A percentile compares a stretch with the other conserved stretches of the same genome.
These are phyloP conservation scores for Suillus discolor DNA, from an alignment of 768 basidiomycete genomes.

Conservation along the genomic window DNA sequence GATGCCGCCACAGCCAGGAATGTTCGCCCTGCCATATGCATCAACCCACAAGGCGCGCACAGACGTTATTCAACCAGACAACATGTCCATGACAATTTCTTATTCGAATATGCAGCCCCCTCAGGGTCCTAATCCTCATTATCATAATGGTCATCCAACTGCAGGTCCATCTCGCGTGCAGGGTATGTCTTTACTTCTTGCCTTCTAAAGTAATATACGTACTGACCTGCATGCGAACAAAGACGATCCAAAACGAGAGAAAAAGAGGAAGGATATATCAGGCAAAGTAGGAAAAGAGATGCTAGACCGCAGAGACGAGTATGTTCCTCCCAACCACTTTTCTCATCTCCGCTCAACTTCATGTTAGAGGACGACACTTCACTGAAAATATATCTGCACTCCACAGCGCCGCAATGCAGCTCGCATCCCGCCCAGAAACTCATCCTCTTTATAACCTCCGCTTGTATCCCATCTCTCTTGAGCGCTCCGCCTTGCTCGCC, in stretches of 20 bases:
- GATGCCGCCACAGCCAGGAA: constrained; percentile 73
- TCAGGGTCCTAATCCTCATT: constrained; percentile 24
- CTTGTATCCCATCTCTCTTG: constrained; percentile 71
- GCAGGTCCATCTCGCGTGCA: constrained; percentile 48
- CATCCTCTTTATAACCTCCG: constrained; percentile 69
- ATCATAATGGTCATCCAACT: constrained; percentile 41
- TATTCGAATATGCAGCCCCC: constrained; percentile 17
- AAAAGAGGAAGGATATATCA: constrained; percentile 68
- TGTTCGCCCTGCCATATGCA: constrained; percentile 64
- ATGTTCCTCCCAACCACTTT: constrained; percentile 28
- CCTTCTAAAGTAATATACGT: constrained; percentile 25
- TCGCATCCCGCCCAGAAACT: constrained; percentile 69
- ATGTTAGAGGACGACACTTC: constrained; percentile 58
- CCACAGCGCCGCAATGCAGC: constrained; percentile 59
- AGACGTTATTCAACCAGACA: constrained; percentile 31
- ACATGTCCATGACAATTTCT: constrained; percentile 18
- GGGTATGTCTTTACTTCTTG: constrained; percentile 32
- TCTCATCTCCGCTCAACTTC: constrained; percentile 13
- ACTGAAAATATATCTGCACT: constrained; percentile 63
- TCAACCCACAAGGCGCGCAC: constrained; percentile 47
- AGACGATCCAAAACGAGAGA: constrained; percentile 61
- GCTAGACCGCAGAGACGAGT: constrained; percentile 78
- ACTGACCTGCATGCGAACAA: constrained; percentile 1
- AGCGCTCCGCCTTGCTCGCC: constrained; percentile 74
- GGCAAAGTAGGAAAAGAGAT: constrained; percentile 74